A percentile compares a stretch with the other conserved stretches of the same genome.
Conservation (phyloP, 2,329 filamentous ascomycete genomes). For the Chlorencoelia australis region DNA sequence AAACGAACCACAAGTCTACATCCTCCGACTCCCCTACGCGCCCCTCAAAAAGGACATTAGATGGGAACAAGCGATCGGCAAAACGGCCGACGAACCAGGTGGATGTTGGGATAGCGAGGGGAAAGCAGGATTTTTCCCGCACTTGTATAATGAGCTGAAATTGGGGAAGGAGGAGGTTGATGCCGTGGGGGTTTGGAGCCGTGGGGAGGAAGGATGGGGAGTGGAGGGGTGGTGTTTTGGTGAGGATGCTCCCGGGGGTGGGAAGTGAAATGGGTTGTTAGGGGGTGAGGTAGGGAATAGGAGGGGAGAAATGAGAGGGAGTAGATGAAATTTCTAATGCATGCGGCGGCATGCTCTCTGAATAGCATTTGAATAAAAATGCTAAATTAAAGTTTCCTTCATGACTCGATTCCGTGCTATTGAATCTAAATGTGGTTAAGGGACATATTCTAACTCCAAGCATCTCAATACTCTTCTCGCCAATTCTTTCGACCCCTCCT, state of each 20-base stretch:
- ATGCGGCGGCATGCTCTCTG: too few relatives aligned
- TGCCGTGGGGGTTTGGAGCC: slow-evolving; percentile 14
- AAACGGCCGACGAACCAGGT: slow-evolving; percentile 15
- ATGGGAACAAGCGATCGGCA: slow-evolving; percentile 19
- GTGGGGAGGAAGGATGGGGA: slow-evolving; percentile 11
- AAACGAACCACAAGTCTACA: slow-evolving; percentile 11
- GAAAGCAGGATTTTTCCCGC: slow-evolving; percentile 19
- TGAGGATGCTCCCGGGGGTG: slow-evolving; percentile 11
- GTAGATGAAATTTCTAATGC: too few relatives aligned
- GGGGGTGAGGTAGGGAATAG: neutral
- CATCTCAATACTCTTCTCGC: neutral
- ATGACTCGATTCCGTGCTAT: too few relatives aligned
- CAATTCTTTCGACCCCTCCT: slow-evolving; percentile 2
- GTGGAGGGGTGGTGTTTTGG: slow-evolving; percentile 18
- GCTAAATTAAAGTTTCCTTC: too few relatives aligned
- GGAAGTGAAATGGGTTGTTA: neutral
- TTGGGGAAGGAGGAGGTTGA: slow-evolving; percentile 21
- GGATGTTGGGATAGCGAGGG: slow-evolving; percentile 22
- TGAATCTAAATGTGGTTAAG: too few relatives aligned
- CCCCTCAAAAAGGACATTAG: slow-evolving; percentile 15
- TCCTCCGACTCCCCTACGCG: slow-evolving; percentile 20
- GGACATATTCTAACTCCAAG: too few relatives aligned
- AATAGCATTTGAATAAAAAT: too few relatives aligned
- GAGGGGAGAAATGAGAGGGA: neutral
- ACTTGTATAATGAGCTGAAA: slow-evolving; percentile 22